These are phyloP conservation scores for Neofusicoccum sp. DNA, from an alignment of 2,329 filamentous ascomycete genomes.

Conservation along the genomic window DNA sequence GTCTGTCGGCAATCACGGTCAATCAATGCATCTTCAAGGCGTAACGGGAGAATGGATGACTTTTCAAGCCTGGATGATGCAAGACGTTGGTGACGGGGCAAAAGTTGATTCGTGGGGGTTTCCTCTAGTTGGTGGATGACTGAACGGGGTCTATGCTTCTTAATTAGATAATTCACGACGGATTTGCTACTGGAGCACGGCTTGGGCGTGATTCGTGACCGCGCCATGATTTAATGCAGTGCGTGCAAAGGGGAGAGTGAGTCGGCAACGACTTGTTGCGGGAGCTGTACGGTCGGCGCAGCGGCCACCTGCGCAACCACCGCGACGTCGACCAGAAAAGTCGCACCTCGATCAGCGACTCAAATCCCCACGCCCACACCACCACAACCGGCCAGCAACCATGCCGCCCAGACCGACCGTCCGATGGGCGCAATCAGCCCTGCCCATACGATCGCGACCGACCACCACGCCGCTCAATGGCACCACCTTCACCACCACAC, in stretches of 20 bases:
- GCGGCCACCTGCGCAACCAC: conserved; percentile 15
- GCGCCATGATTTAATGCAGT: too few species aligned
- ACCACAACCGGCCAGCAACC: not conserved
- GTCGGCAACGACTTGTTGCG: not conserved
- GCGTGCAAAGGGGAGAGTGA: not conserved
- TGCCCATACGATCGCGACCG: not conserved
- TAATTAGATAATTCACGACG: conserved; percentile 14
- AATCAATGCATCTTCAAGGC: conserved; percentile 14
- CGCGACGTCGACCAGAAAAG: conserved; percentile 13
- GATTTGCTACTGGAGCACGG: not conserved
- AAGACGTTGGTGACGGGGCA: conserved; percentile 6
- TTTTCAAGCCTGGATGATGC: conserved; percentile 17
- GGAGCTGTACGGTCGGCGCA: not conserved
- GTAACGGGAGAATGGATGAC: conserved; percentile 12
- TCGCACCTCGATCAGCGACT: not conserved
- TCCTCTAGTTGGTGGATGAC: not conserved
- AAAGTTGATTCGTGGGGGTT: conserved; percentile 7
- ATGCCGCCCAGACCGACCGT: conserved; percentile 11
- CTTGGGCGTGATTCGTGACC: too few species aligned
- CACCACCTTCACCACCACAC: not conserved
- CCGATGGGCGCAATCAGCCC: not conserved
- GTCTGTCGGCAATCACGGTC: conserved; percentile 15
- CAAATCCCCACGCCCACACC: not conserved
- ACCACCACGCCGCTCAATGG: conserved; percentile 9
- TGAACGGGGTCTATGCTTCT: not conserved